Conservation (phyloP, 2,329 filamentous ascomycete genomes). For the Epichloe amarillans region DNA sequence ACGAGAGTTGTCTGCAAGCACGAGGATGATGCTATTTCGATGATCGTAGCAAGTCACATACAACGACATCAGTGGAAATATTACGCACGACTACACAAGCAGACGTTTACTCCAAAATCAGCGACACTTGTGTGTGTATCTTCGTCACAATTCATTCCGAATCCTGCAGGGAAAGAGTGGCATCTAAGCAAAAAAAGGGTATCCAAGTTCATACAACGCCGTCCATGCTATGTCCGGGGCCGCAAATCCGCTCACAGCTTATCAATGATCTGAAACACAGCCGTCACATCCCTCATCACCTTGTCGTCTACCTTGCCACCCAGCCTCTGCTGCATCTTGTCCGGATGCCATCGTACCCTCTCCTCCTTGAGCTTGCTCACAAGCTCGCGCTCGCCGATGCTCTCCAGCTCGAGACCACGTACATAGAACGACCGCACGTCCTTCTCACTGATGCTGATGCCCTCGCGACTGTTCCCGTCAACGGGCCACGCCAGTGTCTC, state of each 20-base stretch:
- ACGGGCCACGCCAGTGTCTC: constrained; percentile 59
- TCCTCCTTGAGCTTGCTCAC: constrained; percentile 58
- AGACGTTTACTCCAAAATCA: no score
- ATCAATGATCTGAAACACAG: constrained; percentile 86
- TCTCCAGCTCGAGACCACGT: constrained; percentile 27
- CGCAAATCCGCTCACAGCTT: constrained; percentile 57
- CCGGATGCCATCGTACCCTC: constrained; percentile 89
- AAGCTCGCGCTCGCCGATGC: constrained; percentile 31
- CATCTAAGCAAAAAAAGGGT: background rate
- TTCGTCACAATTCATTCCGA: no score
- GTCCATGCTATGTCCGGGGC: background rate
- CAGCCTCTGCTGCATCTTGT: constrained; percentile 89
- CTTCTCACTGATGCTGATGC: constrained; percentile 31
- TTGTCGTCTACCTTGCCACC: constrained; percentile 57
- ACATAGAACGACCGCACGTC: constrained; percentile 59
- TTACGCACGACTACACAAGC: no score
- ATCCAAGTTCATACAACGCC: background rate
- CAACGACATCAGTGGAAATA: no score
- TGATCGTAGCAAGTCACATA: no score
- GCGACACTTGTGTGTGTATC: no score
- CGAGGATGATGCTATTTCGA: no score
- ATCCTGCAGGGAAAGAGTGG: background rate
- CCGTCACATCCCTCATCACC: constrained; percentile 69
- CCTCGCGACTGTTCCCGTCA: constrained; percentile 37
- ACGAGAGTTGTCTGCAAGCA: no score